Evolutionary conservation across 225 moss, liverwort and hornwort species (phyloP).

Genomic region (Bryoerythrophyllum caledonicum): DNA sequence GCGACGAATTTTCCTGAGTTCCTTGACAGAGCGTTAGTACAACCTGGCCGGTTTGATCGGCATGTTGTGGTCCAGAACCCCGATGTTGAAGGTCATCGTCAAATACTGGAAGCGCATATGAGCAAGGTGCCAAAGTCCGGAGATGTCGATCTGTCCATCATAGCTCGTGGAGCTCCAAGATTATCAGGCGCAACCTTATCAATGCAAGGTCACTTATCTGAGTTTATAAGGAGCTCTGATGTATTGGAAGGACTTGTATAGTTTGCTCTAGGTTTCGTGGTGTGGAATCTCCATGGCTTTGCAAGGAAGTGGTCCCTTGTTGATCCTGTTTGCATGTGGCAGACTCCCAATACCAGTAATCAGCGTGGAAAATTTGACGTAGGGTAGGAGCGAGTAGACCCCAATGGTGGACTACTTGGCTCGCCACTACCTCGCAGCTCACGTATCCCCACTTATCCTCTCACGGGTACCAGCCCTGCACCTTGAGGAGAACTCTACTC

Average conservation of each 20-base stretch:
- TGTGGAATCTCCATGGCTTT: neutral
- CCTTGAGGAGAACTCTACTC: slow-evolving; percentile 20
- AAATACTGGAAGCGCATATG: slow-evolving; percentile 44
- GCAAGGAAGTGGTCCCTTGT: neutral
- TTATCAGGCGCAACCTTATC: no score
- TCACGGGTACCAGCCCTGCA: slow-evolving; percentile 61
- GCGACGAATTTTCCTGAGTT: slow-evolving; percentile 37
- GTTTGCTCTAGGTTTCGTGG: neutral
- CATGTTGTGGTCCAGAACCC: slow-evolving; percentile 35
- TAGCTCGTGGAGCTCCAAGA: no score
- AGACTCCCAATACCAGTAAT: slow-evolving; percentile 87
- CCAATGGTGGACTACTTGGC: slow-evolving; percentile 96
- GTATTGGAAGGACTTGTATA: neutral
- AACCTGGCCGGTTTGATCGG: slow-evolving; percentile 33
- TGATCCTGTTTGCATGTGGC: slow-evolving; percentile 25
- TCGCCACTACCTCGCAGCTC: slow-evolving; percentile 62
- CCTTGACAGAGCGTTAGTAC: slow-evolving; percentile 40
- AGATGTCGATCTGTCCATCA: no score
- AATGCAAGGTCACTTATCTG: no score
- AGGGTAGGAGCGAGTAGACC: slow-evolving; percentile 94
- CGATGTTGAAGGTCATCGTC: slow-evolving; percentile 27
- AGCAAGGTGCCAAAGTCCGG: no score
- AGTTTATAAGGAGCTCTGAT: neutral
- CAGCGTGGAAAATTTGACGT: slow-evolving; percentile 91
- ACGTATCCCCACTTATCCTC: slow-evolving; percentile 82